phyloP scores from a whole-genome alignment of 352 stramenopile genomes.

The Pythium volutum region DNA sequence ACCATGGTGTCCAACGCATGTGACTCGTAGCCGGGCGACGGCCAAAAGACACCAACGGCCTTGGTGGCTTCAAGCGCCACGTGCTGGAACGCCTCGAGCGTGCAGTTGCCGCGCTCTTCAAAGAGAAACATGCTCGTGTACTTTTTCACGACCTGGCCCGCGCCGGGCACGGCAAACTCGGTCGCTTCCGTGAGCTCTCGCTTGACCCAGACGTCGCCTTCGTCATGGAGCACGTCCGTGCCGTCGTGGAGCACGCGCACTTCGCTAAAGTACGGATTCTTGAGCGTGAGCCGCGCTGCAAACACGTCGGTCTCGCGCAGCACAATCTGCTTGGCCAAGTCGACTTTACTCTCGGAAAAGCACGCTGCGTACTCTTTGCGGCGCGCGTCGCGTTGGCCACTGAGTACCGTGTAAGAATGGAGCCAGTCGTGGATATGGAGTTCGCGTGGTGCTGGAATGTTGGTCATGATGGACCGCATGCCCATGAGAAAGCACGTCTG shows the following conservation, averaged over 20 bases:
- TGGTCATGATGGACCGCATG: constrained; percentile 38
- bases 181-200: constrained; percentile 29
- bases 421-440: constrained; percentile 76
- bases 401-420: constrained; percentile 64
- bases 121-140: constrained; percentile 67
- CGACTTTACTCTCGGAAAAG: constrained; percentile 59
- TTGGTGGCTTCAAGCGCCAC: constrained; percentile 48
- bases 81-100: constrained; percentile 40
- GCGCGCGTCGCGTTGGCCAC: constrained; percentile 25
- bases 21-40: constrained; percentile 36
- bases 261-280: constrained; percentile 35
- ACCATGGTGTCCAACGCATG: constrained; percentile 34
- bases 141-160: constrained; percentile 61
- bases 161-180: constrained; percentile 14
- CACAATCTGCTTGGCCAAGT: constrained; percentile 51
- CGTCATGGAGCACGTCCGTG: constrained; percentile 34
- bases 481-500: constrained; percentile 56
- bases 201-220: constrained; percentile 33
- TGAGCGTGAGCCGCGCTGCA: constrained; percentile 24
- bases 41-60: constrained; percentile 55
- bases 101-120: constrained; percentile 31
- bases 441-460: constrained; percentile 38
- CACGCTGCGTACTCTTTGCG: constrained; percentile 45
- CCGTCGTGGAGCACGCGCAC: constrained; percentile 56
- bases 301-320: constrained; percentile 46